phyloP scores from a whole-genome alignment of 306 rosid species.

The Chamaecrista fasciculata region DNA sequence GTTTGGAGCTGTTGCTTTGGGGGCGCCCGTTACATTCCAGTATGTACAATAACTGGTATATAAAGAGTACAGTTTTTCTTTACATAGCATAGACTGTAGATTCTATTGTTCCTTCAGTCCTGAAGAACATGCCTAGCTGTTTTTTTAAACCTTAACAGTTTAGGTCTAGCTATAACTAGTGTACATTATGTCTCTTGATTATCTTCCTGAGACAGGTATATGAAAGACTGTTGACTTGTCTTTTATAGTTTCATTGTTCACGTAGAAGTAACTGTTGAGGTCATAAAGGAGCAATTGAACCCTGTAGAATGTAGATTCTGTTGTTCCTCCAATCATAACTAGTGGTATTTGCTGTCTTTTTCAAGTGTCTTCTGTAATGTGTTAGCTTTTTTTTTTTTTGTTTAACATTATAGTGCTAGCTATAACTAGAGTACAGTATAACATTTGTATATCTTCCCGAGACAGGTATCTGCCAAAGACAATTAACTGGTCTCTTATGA shows the following conservation, averaged over 20 bases:
- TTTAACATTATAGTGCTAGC: conserved; percentile 8
- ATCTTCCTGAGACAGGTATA: conserved; percentile 46
- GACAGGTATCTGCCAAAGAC: conserved; percentile 72
- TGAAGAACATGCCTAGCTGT: conserved; percentile 9
- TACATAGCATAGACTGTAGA: background rate
- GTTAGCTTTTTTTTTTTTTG: background rate
- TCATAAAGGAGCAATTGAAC: conserved; percentile 17
- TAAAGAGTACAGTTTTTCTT: conserved; percentile 24
- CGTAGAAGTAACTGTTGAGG: conserved; percentile 34
- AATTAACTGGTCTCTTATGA: conserved; percentile 72
- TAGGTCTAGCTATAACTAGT: conserved; percentile 2
- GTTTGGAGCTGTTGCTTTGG: conserved; percentile 82
- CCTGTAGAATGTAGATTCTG: background rate
- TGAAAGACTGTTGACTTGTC: conserved; percentile 77
- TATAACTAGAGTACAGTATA: conserved; percentile 16
- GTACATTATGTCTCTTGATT: conserved; percentile 27
- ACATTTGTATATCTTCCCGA: conserved; percentile 33
- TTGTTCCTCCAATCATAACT: conserved; percentile 15
- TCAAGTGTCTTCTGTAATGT: conserved; percentile 21
- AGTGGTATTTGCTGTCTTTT: background rate
- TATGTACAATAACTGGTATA: conserved; percentile 52
- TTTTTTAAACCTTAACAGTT: background rate
- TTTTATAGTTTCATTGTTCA: conserved; percentile 75
- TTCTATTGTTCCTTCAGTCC: conserved; percentile 3
- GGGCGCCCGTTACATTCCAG: conserved; percentile 79